Evolutionary conservation across 495 filamentous ascomycete species (phyloP), one percentile per base, ranked within the genome.

Genomic region (Letharia columbiana): DNA sequence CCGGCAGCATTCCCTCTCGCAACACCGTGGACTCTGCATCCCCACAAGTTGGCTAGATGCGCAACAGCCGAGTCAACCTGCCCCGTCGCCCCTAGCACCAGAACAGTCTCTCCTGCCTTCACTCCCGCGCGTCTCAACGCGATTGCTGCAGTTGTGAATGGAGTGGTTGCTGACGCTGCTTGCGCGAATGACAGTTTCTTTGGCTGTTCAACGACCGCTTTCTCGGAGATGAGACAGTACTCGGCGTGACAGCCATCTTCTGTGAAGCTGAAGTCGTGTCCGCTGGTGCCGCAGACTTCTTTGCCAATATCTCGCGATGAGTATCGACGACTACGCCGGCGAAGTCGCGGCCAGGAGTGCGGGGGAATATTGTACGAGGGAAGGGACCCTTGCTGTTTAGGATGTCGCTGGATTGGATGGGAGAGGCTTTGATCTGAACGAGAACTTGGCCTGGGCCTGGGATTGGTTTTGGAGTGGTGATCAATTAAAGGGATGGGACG

Each of bases 31-130:
- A 77, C 74, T 52, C 49, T 68, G 28, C 71, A 73, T 11, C 75
- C 74, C 35, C 66, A 35, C n/a, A 68, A 67, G 58, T 71, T 70
- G 20, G 76, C 76, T 28, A 75, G 62, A 58, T 75, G 71, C 33
- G 69, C 73, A 39, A 70, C 74, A 15, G 75, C 75, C 23, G 59
- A 70, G 2, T 75, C 76, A 28, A 78, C 70, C 31, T 69, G 72
- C 2, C 76, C 76, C 62, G 73, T 78, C 10, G 73, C 72, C 28
- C 76, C 76, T 17, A 75, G 64, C n/a, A 78, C 75, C 40, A 78
- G 42, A 28, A 78, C 71, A 6, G 66, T 69, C 42, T 78, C 76
- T 2, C 69, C 71, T n/a, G 63, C 44, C 37, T 68, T 54, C 45
- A 69, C 68, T 8, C 71, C 65, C 31, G 75, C 72, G 42, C 71